phyloP scores from a whole-genome alignment of 176 grass and related monocot species.

The Neostapfia colusana region DNA sequence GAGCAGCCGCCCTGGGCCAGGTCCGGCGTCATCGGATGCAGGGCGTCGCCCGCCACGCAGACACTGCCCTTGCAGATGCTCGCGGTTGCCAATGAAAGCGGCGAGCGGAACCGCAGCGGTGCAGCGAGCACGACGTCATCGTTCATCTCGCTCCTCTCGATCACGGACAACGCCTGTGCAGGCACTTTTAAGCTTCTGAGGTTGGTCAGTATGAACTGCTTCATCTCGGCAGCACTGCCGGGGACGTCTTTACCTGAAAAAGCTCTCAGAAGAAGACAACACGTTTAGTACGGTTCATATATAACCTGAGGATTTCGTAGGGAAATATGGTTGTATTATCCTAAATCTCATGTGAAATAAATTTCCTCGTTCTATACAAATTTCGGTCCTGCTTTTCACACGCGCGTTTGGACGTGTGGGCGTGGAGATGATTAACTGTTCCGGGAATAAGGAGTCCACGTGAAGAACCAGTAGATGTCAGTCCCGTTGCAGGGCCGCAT shows the following conservation, averaged over 20 bases:
- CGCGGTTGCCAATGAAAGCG: constrained; percentile 41
- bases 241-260: constrained; percentile 35
- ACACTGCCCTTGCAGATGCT: constrained; percentile 48
- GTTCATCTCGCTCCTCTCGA: constrained; percentile 56
- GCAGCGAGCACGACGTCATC: constrained; percentile 42
- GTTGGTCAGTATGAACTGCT: constrained; percentile 43
- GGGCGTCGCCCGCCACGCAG: constrained; percentile 73
- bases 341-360: too few species aligned
- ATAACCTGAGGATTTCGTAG: neutral
- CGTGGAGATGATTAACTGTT: neutral
- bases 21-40: constrained; percentile 89
- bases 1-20: constrained; percentile 70
- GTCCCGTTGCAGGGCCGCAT: constrained; percentile 52
- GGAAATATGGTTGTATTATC: too few species aligned
- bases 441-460: constrained; percentile 48
- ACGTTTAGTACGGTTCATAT: neutral
- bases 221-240: constrained; percentile 42
- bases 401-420: too few species aligned
- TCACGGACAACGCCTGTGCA: constrained; percentile 24
- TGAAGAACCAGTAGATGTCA: constrained; percentile 80
- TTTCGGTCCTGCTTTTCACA: too few species aligned
- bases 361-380: too few species aligned
- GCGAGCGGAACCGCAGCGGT: constrained; percentile 56
- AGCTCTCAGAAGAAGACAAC: neutral
- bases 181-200: constrained; percentile 39